A percentile compares a stretch with the other conserved stretches of the same genome.
phyloP scores from a whole-genome alignment of 768 basidiomycete genomes.

The Dacryopinax primogenitus region DNA sequence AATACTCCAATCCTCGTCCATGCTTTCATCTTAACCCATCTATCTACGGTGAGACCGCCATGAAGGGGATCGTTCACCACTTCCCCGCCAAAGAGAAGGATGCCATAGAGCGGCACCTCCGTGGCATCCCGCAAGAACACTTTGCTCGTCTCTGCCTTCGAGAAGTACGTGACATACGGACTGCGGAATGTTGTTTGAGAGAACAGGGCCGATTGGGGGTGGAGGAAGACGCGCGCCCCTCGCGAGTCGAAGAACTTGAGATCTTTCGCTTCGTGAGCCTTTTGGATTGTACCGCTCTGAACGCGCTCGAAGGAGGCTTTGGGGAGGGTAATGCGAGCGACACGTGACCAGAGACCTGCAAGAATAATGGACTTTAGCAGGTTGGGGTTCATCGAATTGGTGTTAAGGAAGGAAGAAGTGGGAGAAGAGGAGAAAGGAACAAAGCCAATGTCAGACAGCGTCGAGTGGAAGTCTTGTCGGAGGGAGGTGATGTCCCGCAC shows the following conservation, averaged over 20 bases:
- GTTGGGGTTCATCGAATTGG: conserved; percentile 51
- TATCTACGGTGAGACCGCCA: conserved; percentile 56
- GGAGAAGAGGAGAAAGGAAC: conserved; percentile 39
- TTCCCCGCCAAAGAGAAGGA: conserved; percentile 71
- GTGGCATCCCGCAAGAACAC: conserved; percentile 78
- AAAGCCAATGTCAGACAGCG: conserved; percentile 60
- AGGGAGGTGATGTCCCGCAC: conserved; percentile 68
- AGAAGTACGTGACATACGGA: conserved; percentile 73
- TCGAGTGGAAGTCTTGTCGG: conserved; percentile 60
- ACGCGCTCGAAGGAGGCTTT: conserved; percentile 67
- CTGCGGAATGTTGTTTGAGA: conserved; percentile 56
- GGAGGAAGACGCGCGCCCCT: conserved; percentile 55
- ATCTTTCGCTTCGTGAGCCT: conserved; percentile 73
- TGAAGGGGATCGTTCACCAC: conserved; percentile 66
- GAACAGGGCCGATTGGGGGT: conserved; percentile 74
- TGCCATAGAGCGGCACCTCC: conserved; percentile 80
- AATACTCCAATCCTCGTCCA: conserved; percentile 87
- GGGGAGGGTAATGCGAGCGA: conserved; percentile 65
- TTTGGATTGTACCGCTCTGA: conserved; percentile 68
- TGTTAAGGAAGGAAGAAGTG: conserved; percentile 42
- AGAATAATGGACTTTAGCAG: conserved; percentile 74
- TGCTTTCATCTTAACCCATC: conserved; percentile 50
- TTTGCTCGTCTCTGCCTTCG: conserved; percentile 69
- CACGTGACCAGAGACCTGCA: conserved; percentile 76
- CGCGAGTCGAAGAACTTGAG: conserved; percentile 63